Evolutionary conservation across 2,329 filamentous ascomycete genomes (phyloP).

Genomic region (Mollisia scopiformis): DNA sequence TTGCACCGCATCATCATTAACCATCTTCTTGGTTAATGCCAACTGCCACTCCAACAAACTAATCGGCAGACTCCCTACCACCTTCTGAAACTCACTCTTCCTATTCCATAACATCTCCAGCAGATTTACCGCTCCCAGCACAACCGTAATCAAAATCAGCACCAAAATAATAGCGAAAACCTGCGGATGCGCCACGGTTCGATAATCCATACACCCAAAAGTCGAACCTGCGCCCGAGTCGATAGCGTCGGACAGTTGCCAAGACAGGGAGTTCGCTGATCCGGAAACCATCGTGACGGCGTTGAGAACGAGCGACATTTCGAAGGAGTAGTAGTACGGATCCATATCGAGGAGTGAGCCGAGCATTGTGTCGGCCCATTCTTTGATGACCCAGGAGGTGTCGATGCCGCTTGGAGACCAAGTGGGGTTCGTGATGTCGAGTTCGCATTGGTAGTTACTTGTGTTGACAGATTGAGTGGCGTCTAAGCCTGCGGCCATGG

Average conservation of each 20-base stretch:
- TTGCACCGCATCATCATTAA: background rate
- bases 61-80: background rate
- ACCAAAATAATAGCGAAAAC: background rate
- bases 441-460: background rate
- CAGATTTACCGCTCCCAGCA: background rate
- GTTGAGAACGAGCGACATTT: background rate
- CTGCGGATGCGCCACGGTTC: background rate
- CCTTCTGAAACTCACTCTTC: background rate
- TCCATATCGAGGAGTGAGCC: background rate
- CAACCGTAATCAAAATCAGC: background rate
- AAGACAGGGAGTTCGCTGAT: background rate
- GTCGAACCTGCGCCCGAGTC: background rate
- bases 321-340: background rate
- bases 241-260: no score
- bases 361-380: background rate
- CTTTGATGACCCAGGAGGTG: background rate
- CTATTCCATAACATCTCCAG: background rate
- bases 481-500: background rate
- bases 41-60: background rate
- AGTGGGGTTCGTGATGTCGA: background rate
- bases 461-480: background rate
- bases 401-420: background rate
- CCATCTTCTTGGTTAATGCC: background rate
- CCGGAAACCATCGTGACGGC: background rate
- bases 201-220: background rate